Conservation (phyloP, 2,329 filamentous ascomycete genomes). For the Pyrenophora tritici-repentis region DNA sequence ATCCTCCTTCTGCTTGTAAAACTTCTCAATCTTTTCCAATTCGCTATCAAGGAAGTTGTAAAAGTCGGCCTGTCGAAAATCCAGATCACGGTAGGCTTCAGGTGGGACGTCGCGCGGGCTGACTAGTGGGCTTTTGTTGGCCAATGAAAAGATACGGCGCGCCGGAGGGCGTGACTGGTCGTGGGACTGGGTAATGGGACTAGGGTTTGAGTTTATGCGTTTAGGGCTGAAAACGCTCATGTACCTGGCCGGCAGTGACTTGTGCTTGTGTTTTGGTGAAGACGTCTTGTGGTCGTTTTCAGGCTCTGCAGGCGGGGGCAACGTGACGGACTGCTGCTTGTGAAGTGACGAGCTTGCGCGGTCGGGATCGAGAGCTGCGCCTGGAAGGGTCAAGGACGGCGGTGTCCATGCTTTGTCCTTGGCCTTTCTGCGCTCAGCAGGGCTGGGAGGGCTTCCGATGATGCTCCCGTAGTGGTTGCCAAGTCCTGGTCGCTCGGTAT, state of each 20-base stretch:
- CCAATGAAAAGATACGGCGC: slow-evolving; percentile 51
- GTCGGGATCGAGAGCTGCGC: slow-evolving; percentile 61
- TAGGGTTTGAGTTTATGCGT: slow-evolving; percentile 49
- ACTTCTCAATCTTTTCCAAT: slow-evolving; percentile 87
- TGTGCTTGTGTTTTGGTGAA: slow-evolving; percentile 37
- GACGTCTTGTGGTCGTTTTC: slow-evolving; percentile 44
- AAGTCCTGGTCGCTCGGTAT: slow-evolving; percentile 33
- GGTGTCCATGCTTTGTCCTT: slow-evolving; percentile 41
- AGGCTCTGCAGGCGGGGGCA: slow-evolving; percentile 22
- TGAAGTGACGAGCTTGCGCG: slow-evolving; percentile 19
- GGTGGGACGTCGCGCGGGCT: slow-evolving; percentile 56
- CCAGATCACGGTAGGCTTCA: slow-evolving; percentile 66
- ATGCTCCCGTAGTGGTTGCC: slow-evolving; percentile 67
- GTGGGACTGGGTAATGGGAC: slow-evolving; percentile 22
- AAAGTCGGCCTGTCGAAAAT: slow-evolving; percentile 80
- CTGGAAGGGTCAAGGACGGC: slow-evolving; percentile 64
- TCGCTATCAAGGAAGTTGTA: slow-evolving; percentile 82
- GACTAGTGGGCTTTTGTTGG: slow-evolving; percentile 43
- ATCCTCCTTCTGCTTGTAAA: slow-evolving; percentile 86
- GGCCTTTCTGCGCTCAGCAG: slow-evolving; percentile 15
- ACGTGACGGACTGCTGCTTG: slow-evolving; percentile 24
- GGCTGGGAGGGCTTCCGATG: slow-evolving; percentile 55
- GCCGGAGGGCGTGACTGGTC: slow-evolving; percentile 46
- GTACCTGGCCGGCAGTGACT: slow-evolving; percentile 37
- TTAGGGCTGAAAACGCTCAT: slow-evolving; percentile 48